Conservation (phyloP, 768 basidiomycete genomes). For the Gloeophyllum trabeum region DNA sequence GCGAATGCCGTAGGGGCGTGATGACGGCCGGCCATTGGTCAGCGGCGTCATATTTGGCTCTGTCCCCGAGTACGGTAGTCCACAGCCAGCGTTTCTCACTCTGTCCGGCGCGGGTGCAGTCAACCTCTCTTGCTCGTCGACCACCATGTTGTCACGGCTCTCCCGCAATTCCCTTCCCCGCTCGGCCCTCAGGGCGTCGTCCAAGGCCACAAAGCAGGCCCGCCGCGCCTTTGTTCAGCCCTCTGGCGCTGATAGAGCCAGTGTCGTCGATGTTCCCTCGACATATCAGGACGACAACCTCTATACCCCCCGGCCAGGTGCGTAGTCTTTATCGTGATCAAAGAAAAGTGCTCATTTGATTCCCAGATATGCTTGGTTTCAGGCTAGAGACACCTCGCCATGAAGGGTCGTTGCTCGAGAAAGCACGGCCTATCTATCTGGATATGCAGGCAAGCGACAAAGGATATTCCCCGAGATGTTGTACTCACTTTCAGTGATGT, state of each 20-base stretch:
- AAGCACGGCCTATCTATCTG: slow-evolving; percentile 86
- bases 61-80: too few species aligned
- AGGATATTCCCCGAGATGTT: slow-evolving; percentile 1
- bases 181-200: slow-evolving; percentile 11
- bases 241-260: slow-evolving; percentile 72
- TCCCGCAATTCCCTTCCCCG: slow-evolving; percentile 14
- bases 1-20: too few species aligned
- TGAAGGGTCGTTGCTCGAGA: slow-evolving; percentile 44
- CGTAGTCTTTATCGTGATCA: slow-evolving; percentile 6
- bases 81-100: too few species aligned
- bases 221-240: slow-evolving; percentile 69
- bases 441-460: slow-evolving; percentile 76
- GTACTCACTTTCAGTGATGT: slow-evolving; percentile 5
- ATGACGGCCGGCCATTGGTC: too few species aligned
- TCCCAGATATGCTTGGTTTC: slow-evolving; percentile 79
- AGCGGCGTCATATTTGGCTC: too few species aligned
- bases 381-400: slow-evolving; percentile 57
- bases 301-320: slow-evolving; percentile 64
- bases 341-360: slow-evolving; percentile 3
- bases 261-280: slow-evolving; percentile 71
- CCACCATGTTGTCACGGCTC: slow-evolving; percentile 19
- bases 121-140: too few species aligned
- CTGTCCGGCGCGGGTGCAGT: too few species aligned
- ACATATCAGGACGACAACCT: slow-evolving; percentile 59
- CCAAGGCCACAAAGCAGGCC: slow-evolving; percentile 10